These are phyloP conservation scores for Chlorella ohadii DNA, from an alignment of 139 green algal species.

Conservation along the genomic window DNA sequence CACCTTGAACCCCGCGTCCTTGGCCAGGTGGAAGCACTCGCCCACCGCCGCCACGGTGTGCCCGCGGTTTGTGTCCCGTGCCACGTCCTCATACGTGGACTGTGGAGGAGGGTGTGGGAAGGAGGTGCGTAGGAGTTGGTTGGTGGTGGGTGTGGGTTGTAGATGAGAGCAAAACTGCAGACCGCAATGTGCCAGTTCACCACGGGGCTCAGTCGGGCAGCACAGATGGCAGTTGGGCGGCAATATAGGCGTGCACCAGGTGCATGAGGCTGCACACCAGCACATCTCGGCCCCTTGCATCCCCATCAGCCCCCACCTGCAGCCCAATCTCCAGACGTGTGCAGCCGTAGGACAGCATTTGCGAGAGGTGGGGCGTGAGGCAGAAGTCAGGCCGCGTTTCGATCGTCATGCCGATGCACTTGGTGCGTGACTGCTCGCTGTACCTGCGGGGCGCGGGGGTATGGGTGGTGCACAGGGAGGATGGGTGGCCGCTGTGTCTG, in stretches of 20 bases:
- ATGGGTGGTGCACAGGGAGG: not conserved
- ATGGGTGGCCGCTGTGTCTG: not conserved
- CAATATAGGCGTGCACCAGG: no score
- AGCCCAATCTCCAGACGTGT: conserved; percentile 95
- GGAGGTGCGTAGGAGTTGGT: no score
- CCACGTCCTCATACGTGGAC: conserved; percentile 80
- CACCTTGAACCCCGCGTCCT: conserved; percentile 96
- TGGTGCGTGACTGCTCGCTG: conserved; percentile 82
- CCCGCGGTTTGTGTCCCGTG: conserved; percentile 95
- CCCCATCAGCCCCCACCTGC: conserved; percentile 60
- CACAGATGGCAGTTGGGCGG: no score
- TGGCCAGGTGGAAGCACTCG: conserved; percentile 93
- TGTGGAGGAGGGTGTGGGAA: no score
- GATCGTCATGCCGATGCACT: conserved; percentile 98
- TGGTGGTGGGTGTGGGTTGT: no score
- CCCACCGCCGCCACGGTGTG: conserved; percentile 92
- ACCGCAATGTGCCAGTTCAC: no score
- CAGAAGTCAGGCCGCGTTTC: conserved; percentile 97
- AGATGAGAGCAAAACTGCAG: no score
- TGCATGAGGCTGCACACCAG: no score
- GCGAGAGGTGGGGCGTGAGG: conserved; percentile 70
- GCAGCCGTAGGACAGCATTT: conserved; percentile 94
- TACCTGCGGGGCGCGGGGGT: conserved; percentile 35
- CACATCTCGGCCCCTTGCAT: no score
- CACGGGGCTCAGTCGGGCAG: no score